Conservation (phyloP, 805 yeast species). For the Tetrapisispora namnaoensis region DNA sequence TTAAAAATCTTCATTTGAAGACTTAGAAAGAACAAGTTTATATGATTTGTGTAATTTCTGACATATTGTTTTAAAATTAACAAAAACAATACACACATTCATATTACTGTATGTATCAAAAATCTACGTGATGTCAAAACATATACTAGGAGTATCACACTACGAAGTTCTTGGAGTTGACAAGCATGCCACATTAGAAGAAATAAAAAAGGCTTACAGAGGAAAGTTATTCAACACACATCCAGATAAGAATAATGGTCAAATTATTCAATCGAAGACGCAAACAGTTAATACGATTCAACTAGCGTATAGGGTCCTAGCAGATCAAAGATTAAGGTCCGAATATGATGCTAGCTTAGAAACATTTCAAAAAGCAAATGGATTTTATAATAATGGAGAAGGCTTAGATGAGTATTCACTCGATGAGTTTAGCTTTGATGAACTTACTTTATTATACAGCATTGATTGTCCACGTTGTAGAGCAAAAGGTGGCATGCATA, state of each 20-base stretch:
- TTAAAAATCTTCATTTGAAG: no score
- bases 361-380: constrained; percentile 25
- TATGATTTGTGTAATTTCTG: no score
- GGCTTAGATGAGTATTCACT: constrained; percentile 62
- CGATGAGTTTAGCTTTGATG: constrained; percentile 46
- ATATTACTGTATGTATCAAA: no score
- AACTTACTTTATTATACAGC: constrained; percentile 28
- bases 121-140: background rate
- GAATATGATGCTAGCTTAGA: constrained; percentile 45
- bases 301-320: constrained; percentile 53
- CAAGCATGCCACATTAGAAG: constrained; percentile 29
- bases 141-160: constrained; percentile 22
- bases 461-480: constrained; percentile 63
- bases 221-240: constrained; percentile 51
- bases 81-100: no score
- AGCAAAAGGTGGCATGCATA: constrained; percentile 39
- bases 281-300: constrained; percentile 31
- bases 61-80: no score
- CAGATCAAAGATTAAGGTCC: constrained; percentile 31
- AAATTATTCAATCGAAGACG: background rate
- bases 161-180: constrained; percentile 52
- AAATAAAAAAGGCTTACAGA: constrained; percentile 57
- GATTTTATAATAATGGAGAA: constrained; percentile 40
- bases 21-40: no score
- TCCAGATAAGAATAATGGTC: constrained; percentile 59